phyloP scores from a whole-genome alignment of 306 rosid species.

The Ormosia emarginata region DNA sequence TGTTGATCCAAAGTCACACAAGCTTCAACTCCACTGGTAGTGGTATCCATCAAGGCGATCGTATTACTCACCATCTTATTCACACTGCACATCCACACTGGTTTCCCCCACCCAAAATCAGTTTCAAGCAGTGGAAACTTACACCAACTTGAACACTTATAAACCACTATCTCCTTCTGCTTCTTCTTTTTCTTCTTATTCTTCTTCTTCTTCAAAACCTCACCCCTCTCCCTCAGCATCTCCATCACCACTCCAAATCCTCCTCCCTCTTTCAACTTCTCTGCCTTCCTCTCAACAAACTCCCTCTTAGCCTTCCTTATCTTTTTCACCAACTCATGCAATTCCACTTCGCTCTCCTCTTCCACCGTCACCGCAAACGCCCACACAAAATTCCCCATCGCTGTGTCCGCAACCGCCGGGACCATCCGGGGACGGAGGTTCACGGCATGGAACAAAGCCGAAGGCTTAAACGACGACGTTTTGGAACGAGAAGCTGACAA shows the following conservation, averaged over 20 bases:
- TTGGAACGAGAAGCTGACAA: not conserved
- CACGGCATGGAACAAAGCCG: slow-evolving; percentile 46
- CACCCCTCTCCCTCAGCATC: slow-evolving; percentile 31
- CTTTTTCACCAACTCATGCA: slow-evolving; percentile 29
- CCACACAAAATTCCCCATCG: slow-evolving; percentile 48
- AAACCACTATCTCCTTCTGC: not conserved
- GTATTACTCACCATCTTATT: slow-evolving; percentile 36
- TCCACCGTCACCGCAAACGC: slow-evolving; percentile 35
- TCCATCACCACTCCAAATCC: slow-evolving; percentile 34
- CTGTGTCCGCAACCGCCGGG: slow-evolving; percentile 23
- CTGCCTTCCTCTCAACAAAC: slow-evolving; percentile 16
- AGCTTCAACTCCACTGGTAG: slow-evolving; percentile 40
- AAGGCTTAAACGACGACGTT: slow-evolving; percentile 25
- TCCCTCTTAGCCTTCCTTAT: slow-evolving; percentile 33
- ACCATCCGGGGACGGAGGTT: slow-evolving; percentile 43
- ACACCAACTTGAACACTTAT: slow-evolving; percentile 51
- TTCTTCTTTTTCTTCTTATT: not conserved
- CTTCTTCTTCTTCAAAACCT: not conserved
- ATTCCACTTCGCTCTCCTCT: slow-evolving; percentile 29
- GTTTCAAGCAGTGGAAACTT: slow-evolving; percentile 26
- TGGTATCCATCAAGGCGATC: slow-evolving; percentile 39
- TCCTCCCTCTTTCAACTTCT: slow-evolving; percentile 31
- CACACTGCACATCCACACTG: slow-evolving; percentile 37
- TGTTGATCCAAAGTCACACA: slow-evolving; percentile 24
- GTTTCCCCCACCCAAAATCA: slow-evolving; percentile 48